These are phyloP conservation scores for Funneliformis caledonium DNA, from an alignment of 371 early-diverging fungal genomes.

Conservation along the genomic window DNA sequence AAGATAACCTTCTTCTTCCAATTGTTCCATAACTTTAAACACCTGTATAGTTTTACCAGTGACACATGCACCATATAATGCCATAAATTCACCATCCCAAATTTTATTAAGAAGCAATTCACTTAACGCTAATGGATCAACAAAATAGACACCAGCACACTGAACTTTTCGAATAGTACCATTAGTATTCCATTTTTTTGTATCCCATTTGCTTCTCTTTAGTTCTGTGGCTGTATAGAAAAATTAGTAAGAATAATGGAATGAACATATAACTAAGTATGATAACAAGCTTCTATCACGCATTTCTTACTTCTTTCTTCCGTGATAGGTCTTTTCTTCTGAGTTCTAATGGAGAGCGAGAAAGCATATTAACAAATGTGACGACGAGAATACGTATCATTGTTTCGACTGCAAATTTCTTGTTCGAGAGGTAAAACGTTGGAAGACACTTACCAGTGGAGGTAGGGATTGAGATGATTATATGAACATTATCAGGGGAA, in stretches of 20 bases:
- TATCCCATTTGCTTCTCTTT: conserved; percentile 1
- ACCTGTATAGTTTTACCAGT: conserved; percentile 31
- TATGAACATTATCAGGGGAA: too few species aligned
- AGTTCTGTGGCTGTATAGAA: neutral
- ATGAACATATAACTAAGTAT: neutral
- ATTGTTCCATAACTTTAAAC: conserved; percentile 1
- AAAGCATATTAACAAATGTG: neutral
- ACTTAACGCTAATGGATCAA: conserved; percentile 7
- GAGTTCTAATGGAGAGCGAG: neutral
- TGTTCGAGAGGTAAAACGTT: too few species aligned
- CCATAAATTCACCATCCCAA: neutral
- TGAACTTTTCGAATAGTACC: conserved; percentile 12
- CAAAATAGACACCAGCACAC: neutral
- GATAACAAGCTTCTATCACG: neutral
- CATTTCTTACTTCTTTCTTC: conserved; percentile 18
- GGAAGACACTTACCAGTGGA: too few species aligned
- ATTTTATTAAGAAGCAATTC: conserved; percentile 15
- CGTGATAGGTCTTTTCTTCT: conserved; percentile 1
- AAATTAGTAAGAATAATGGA: too few species aligned
- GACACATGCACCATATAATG: conserved; percentile 19
- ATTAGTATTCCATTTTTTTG: conserved; percentile 1
- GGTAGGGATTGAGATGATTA: too few species aligned
- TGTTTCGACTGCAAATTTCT: too few species aligned
- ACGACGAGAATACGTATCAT: too few species aligned
- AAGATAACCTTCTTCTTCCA: neutral